Evolutionary conservation across 2,329 filamentous ascomycete species (phyloP).

Genomic region (Plectosphaerella plurivora): DNA sequence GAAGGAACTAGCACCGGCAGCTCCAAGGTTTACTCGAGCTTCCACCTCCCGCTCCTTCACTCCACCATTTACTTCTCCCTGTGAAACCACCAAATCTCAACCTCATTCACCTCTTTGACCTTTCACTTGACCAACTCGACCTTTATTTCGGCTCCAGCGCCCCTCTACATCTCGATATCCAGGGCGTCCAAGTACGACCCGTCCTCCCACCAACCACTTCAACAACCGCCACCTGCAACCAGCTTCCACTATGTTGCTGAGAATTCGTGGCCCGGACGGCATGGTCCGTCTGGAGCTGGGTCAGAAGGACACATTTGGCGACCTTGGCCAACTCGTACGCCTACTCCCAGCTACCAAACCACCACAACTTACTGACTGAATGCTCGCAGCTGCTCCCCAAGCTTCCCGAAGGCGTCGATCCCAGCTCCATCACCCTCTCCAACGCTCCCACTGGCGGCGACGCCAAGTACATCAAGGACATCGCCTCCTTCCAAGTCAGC

Average conservation of each 20-base stretch:
- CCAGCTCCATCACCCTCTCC: slow-evolving; percentile 55
- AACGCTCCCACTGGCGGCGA: slow-evolving; percentile 56
- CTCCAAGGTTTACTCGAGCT: slow-evolving; percentile 2
- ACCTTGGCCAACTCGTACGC: slow-evolving; percentile 48
- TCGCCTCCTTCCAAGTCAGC: slow-evolving; percentile 49
- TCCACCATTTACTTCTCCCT: slow-evolving; percentile 1
- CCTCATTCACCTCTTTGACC: background rate
- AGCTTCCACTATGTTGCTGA: slow-evolving; percentile 63
- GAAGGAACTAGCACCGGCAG: background rate
- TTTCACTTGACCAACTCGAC: background rate
- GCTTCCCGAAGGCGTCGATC: slow-evolving; percentile 59
- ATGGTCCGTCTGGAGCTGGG: slow-evolving; percentile 82
- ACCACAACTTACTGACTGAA: slow-evolving; percentile 10
- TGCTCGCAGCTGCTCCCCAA: slow-evolving; percentile 47
- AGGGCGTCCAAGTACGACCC: background rate
- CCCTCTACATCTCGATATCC: background rate
- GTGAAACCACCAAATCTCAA: background rate
- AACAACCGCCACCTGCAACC: background rate
- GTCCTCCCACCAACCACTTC: background rate
- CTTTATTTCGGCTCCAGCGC: background rate
- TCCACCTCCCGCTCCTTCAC: background rate
- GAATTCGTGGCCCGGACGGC: slow-evolving; percentile 88
- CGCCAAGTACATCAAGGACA: slow-evolving; percentile 53
- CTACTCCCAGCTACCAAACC: background rate
- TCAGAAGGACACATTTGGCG: slow-evolving; percentile 65